Evolutionary conservation across 768 basidiomycete species (phyloP).

Genomic region (Tulasnella sp.): DNA sequence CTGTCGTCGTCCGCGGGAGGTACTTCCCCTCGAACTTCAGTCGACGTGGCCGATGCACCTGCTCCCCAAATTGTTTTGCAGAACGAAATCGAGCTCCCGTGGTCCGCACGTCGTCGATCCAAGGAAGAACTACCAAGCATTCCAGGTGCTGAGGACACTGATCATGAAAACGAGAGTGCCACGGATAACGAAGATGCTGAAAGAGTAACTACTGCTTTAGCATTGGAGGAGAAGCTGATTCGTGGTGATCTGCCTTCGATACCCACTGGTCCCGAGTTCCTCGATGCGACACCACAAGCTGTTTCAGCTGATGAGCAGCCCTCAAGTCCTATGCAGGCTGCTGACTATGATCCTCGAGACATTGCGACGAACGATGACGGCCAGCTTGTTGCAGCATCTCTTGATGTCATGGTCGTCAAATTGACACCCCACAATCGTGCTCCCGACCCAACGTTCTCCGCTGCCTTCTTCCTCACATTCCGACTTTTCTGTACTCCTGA

Average conservation of each 20-base stretch:
- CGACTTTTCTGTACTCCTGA: constrained; percentile 72
- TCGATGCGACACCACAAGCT: constrained; percentile 13
- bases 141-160: neutral
- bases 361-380: constrained; percentile 86
- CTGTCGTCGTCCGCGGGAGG: neutral
- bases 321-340: too few relatives aligned
- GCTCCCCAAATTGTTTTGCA: neutral
- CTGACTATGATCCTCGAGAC: constrained; percentile 71
- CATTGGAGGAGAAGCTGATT: constrained; percentile 43
- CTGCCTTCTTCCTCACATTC: constrained; percentile 93
- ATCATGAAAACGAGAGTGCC: neutral
- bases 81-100: neutral
- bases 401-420: constrained; percentile 85
- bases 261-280: constrained; percentile 26
- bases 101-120: neutral
- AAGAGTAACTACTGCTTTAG: constrained; percentile 23
- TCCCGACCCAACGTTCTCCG: constrained; percentile 74
- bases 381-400: constrained; percentile 77
- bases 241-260: constrained; percentile 40
- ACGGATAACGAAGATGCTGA: neutral
- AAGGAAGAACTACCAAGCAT: neutral
- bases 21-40: constrained; percentile 1
- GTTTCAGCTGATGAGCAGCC: neutral
- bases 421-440: constrained; percentile 91
- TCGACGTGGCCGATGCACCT: constrained; percentile 2